Base-by-base conservation (phyloP, 2,329 filamentous ascomycete genomes). In the Xylaria sp. region DNA sequence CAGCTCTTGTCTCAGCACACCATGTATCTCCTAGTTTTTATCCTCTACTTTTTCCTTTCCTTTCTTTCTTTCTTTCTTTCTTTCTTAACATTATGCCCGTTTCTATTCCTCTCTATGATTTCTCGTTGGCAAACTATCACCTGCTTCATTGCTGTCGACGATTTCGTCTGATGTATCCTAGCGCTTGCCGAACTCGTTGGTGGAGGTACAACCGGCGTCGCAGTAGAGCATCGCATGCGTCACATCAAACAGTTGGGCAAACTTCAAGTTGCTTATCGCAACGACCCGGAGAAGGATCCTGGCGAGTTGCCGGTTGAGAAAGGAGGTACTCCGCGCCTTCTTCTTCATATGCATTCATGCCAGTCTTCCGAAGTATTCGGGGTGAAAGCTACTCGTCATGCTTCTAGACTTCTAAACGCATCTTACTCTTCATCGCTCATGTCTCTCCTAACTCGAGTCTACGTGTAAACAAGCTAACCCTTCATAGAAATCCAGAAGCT, bases 401-500 rank as follows among this genome's bases (percentile, higher is more conserved):
- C 7, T 21, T 15, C 23, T 21, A 40, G 13, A 21, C 27, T 15
- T 11, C 7, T 6, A 25, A 11, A 1, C n/a, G n/a, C 25, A 56
- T 38, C 2, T 23, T 19, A 6, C 27, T 11, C 11, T 37, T 9
- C 1, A 29, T 44, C 2, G 4, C 40, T 31, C 11, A 7, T 17
- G 11, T 25, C 13, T 13, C 27, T n/a, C 29, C 2, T 3, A 48
- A 10, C 21, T 9, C 9, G 1, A 19, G 7, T 27, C 10, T 2
- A 23, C n/a, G 2, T 2, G 13, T 43, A 3, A 31, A 35, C 5
- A 40, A 43, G 60, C 54, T 65, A 46, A 65, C 49, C 13, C 17
- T 15, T 43, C 10, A 51, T 63, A 88, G 85, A 86, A 43, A 87
- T 88, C 52, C 81, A 83, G 62, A 84, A 81, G 62, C 82, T 83